Evolutionary conservation across 495 filamentous ascomycete species (phyloP).

Genomic region (Hyphodiscus hymeniophilus): DNA sequence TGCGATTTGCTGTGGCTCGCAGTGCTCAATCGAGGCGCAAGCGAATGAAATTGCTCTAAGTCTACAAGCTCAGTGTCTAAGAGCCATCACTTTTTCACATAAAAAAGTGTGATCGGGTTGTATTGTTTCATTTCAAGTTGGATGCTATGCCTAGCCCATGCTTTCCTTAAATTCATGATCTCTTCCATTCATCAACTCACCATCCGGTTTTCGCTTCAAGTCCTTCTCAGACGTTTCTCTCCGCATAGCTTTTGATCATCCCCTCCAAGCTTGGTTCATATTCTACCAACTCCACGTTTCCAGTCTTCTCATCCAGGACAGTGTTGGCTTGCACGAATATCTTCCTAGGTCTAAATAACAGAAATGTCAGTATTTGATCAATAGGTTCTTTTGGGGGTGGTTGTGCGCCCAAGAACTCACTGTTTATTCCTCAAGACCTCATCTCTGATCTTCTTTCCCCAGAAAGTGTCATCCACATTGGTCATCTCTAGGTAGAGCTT

Average conservation of each 20-base stretch:
- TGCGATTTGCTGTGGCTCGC: no score
- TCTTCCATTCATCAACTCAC: neutral
- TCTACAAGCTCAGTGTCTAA: no score
- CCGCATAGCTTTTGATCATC: slow-evolving; percentile 84
- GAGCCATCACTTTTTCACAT: no score
- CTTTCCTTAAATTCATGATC: slow-evolving; percentile 2
- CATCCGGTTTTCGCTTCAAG: no score
- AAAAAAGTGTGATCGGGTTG: no score
- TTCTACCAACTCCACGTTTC: slow-evolving; percentile 72
- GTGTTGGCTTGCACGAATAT: slow-evolving; percentile 97
- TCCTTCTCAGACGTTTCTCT: slow-evolving; percentile 53
- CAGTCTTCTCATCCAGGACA: slow-evolving; percentile 42
- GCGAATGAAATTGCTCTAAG: no score
- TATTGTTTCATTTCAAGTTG: no score
- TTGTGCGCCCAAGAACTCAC: no score
- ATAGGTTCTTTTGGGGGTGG: no score
- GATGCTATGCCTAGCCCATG: neutral
- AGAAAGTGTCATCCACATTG: slow-evolving; percentile 67
- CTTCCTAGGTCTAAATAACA: no score
- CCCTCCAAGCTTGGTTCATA: slow-evolving; percentile 83
- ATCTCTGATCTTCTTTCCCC: slow-evolving; percentile 64
- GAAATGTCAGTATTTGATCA: no score
- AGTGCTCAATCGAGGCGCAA: no score
- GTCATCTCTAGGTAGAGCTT: slow-evolving; percentile 80
- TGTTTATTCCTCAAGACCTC: slow-evolving; percentile 80